These are phyloP conservation scores for Fraxinus pennsylvanica DNA, from an alignment of 257 asterid genomes.

Conservation along the genomic window DNA sequence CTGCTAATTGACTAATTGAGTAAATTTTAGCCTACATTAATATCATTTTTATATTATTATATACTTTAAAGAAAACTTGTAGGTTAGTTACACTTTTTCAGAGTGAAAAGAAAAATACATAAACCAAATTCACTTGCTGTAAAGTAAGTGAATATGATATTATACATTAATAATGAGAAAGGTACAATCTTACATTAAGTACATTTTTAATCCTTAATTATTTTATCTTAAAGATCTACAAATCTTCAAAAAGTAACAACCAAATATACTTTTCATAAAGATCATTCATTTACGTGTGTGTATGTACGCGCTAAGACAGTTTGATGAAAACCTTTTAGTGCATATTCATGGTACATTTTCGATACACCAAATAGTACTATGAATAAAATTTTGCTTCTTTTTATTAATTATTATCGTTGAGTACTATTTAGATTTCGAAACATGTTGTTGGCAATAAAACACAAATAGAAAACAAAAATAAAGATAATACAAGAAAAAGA, in stretches of 20 bases:
- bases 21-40: not conserved
- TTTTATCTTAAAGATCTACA: not conserved
- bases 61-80: not conserved
- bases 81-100: not conserved
- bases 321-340: not conserved
- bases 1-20: not conserved
- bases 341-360: not conserved
- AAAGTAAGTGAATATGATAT: not conserved
- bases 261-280: not conserved
- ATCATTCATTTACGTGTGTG: too few species aligned
- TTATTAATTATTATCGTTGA: too few species aligned
- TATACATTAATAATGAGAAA: not conserved
- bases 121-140: not conserved
- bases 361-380: too few species aligned
- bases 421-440: too few species aligned
- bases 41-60: not conserved
- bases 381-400: not conserved
- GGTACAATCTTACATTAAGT: not conserved
- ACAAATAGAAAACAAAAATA: not conserved
- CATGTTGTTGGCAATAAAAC: not conserved
- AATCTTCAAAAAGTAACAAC: constrained; percentile 7
- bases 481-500: constrained; percentile 2
- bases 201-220: not conserved
- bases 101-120: not conserved
- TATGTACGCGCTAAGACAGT: not conserved